These are phyloP conservation scores for Aschersonia sp. DNA, from an alignment of 2,329 filamentous ascomycete species.

Conservation along the genomic window DNA sequence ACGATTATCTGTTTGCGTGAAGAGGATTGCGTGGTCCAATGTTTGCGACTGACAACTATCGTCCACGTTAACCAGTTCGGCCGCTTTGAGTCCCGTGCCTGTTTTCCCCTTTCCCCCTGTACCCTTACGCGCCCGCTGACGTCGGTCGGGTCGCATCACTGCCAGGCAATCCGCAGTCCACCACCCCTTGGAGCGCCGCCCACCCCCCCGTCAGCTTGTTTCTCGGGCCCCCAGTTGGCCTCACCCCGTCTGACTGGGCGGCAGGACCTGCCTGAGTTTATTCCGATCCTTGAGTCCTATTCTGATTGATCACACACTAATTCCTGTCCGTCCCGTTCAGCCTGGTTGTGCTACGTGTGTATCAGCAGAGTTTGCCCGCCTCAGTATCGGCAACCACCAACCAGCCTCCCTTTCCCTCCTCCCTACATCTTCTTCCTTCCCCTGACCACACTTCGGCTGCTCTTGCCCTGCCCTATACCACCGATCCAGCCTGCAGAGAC, in stretches of 20 bases:
- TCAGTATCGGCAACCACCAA: no score
- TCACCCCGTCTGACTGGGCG: neutral
- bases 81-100: no score
- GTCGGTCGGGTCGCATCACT: neutral
- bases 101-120: neutral
- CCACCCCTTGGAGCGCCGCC: neutral
- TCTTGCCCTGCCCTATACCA: no score
- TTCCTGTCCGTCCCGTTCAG: neutral
- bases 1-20: no score
- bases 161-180: neutral
- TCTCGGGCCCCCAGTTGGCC: neutral
- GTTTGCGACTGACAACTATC: no score
- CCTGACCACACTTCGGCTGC: no score
- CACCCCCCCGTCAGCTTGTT: neutral
- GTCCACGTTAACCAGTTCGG: no score
- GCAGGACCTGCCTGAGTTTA: neutral
- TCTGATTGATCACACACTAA: neutral
- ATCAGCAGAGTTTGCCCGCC: neutral
- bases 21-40: no score
- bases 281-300: neutral
- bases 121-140: neutral
- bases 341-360: neutral
- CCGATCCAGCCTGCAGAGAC: no score
- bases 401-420: no score
- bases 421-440: no score